Evolutionary conservation across 2,329 filamentous ascomycete genomes (phyloP), one percentile per base, ranked within the genome.

Genomic region (Graphilbum fragrans): DNA sequence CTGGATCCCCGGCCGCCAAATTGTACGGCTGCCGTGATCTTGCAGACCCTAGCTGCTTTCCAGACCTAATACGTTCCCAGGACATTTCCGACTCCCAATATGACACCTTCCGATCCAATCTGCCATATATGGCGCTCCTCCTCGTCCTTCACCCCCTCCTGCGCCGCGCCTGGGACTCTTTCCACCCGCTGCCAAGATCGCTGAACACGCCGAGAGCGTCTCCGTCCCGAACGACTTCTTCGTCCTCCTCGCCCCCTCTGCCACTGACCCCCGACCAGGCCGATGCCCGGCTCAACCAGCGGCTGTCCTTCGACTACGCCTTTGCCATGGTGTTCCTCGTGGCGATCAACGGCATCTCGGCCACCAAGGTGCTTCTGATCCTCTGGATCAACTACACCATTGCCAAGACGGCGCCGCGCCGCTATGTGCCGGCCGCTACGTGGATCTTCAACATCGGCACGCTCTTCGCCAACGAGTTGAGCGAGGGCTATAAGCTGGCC

Each of bases 21-120:
- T 96, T 47, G 83, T 86, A 69, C 53, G 76, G 6, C 22, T 19
- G 32, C 32, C 12, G 35, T n/a, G n/a, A n/a, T n/a, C 37, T 22
- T 19, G 17, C 14, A 14, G 5, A n/a, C n/a, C 20, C 25, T n/a
- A 17, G 16, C 27, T 29, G 22, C 10, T 31, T 18, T 39, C 45
- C 41, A n/a, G n/a, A 40, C 36, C 33, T 16, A 10, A 29, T 14
- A 25, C 33, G 31, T 17, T n/a, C n/a, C 10, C 47, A 87, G 82
- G 92, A 98, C 63, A 79, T 87, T 48, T 92, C 87, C 32, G 92
- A 98, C 62, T 61, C 73, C 25, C 92, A 98, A 60, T 98, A 96
- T 61, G 67, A 72, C 44, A 79, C 76, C 31, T 95, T 98, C 56
- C 80, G 93, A 50, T 67, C 73, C 47, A 96, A 96, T 55, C 70